These are phyloP conservation scores for Entophlyctis luteolus DNA, from an alignment of 192 early-diverging fungal genomes.

Conservation along the genomic window DNA sequence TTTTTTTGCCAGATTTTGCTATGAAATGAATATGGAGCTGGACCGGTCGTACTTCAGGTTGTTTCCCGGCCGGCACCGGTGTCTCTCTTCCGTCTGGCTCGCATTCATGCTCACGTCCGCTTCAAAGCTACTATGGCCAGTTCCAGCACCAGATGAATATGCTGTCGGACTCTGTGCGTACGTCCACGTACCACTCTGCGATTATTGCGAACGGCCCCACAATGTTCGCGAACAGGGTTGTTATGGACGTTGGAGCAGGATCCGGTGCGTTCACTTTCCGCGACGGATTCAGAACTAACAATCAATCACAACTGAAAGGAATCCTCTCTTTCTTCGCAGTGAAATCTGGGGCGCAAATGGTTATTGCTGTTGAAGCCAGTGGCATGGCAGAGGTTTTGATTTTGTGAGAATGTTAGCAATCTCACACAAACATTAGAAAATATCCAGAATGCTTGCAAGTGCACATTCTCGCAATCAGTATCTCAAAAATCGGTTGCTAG, in stretches of 20 bases:
- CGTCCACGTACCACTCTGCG: constrained; percentile 89
- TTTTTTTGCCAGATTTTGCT: no score
- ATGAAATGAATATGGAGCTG: no score
- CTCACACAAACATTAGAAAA: no score
- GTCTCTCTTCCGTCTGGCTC: no score
- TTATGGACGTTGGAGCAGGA: constrained; percentile 93
- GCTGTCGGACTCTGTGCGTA: constrained; percentile 92
- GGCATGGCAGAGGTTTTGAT: constrained; percentile 66
- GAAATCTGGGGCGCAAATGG: constrained; percentile 85
- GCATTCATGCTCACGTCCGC: no score
- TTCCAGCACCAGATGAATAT: constrained; percentile 91
- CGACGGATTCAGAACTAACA: not conserved
- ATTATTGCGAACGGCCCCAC: constrained; percentile 74
- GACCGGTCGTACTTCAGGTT: no score
- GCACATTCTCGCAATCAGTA: constrained; percentile 56
- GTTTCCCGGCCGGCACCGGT: no score
- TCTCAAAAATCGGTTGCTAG: constrained; percentile 73
- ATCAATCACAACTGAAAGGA: constrained; percentile 37
- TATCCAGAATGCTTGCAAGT: constrained; percentile 70
- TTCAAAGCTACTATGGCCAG: constrained; percentile 78
- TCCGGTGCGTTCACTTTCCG: not conserved
- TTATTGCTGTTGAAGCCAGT: constrained; percentile 95
- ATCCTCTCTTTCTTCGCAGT: constrained; percentile 95
- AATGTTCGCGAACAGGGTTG: constrained; percentile 74
- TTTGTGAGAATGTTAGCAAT: no score